These are phyloP conservation scores for Phytophthora pistaciae DNA, from an alignment of 352 stramenopile species.

Conservation along the genomic window DNA sequence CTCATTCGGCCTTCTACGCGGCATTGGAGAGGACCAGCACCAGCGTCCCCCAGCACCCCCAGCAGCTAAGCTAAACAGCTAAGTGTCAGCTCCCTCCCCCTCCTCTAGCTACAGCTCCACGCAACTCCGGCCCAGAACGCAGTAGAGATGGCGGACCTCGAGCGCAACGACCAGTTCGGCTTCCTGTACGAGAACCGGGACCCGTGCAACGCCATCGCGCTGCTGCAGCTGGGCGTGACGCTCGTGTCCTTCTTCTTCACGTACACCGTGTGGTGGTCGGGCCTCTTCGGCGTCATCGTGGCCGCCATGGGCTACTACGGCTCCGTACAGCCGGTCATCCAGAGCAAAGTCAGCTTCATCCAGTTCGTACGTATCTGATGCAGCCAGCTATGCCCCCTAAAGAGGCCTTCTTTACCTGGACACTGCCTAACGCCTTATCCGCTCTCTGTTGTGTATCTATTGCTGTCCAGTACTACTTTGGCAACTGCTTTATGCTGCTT, in stretches of 20 bases:
- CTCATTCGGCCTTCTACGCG: conserved; percentile 7
- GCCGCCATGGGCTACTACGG: conserved; percentile 86
- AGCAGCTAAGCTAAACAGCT: not conserved
- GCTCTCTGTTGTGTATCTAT: not conserved
- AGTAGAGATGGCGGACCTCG: conserved; percentile 70
- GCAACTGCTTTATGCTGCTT: conserved; percentile 88
- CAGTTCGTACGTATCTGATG: conserved; percentile 73
- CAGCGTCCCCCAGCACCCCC: not conserved
- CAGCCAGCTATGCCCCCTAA: not conserved
- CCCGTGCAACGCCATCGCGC: conserved; percentile 83
- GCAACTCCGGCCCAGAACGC: not conserved
- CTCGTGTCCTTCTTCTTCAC: conserved; percentile 82
- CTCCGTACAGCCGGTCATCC: conserved; percentile 82
- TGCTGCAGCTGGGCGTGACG: conserved; percentile 77
- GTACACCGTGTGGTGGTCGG: conserved; percentile 85
- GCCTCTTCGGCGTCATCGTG: conserved; percentile 82
- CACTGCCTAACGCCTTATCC: too few species aligned
- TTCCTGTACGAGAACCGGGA: conserved; percentile 90
- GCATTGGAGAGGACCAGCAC: not conserved
- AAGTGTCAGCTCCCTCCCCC: too few species aligned
- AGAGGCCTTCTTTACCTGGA: too few species aligned
- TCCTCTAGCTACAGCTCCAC: not conserved
- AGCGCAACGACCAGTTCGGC: conserved; percentile 74
- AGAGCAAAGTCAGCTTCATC: conserved; percentile 91
- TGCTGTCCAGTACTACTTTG: conserved; percentile 80